These are phyloP conservation scores for Pestalotiopsis fici DNA, from an alignment of 2,329 filamentous ascomycete genomes.

Conservation along the genomic window DNA sequence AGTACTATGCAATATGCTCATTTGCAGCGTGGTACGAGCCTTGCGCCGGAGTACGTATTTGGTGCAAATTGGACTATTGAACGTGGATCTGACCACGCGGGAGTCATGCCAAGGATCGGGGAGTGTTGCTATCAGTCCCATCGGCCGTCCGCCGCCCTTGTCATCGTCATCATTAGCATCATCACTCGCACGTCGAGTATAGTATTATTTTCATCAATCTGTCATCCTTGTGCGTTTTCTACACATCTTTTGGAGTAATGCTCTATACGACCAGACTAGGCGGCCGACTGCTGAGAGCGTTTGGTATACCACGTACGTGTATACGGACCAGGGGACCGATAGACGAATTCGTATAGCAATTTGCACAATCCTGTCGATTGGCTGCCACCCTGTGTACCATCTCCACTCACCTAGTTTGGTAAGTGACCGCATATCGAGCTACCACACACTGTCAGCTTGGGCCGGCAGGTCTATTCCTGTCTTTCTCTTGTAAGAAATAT, in stretches of 20 bases:
- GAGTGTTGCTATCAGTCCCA: not conserved
- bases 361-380: not conserved
- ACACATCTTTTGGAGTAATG: not conserved
- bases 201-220: not conserved
- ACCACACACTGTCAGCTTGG: not conserved
- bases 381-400: not conserved
- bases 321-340: not conserved
- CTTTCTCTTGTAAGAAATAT: not conserved
- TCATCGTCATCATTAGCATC: not conserved
- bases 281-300: not conserved
- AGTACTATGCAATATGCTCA: not conserved
- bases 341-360: not conserved
- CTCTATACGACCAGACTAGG: not conserved
- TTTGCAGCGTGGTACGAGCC: not conserved
- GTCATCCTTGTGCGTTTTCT: not conserved
- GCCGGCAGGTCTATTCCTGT: not conserved
- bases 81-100: conserved; percentile 1
- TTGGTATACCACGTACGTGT: not conserved
- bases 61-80: conserved; percentile 7
- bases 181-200: not conserved
- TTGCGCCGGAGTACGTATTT: not conserved
- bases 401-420: not conserved
- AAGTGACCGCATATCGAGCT: not conserved
- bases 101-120: not conserved
- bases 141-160: not conserved